Conservation (phyloP, 2,329 filamentous ascomycete genomes). For the Nigrospora sphaerica region DNA sequence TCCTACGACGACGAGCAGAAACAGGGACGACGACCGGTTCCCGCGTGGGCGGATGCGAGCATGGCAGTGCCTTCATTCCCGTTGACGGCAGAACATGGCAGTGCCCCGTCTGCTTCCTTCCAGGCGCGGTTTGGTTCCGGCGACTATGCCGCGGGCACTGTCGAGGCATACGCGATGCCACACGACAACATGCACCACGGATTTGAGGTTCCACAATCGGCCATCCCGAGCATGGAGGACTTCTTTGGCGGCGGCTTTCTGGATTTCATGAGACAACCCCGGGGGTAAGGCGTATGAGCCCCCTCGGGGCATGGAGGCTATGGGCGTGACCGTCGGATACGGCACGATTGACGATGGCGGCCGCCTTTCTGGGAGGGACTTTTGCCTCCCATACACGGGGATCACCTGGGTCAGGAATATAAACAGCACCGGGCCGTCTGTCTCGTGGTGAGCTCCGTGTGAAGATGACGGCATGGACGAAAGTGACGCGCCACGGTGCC, state of each 20-base stretch:
- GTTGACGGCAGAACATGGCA: not conserved
- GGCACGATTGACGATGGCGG: too few species aligned
- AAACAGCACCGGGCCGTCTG: too few species aligned
- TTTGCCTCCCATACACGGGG: too few species aligned
- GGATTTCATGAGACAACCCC: constrained; percentile 17
- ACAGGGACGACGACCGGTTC: not conserved
- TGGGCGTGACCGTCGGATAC: not conserved
- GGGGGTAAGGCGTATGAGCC: not conserved
- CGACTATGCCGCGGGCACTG: constrained; percentile 1
- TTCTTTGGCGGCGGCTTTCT: constrained; percentile 24
- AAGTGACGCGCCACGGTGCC: too few species aligned
- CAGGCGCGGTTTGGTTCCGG: constrained; percentile 1
- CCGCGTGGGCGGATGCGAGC: constrained; percentile 1
- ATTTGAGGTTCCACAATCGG: constrained; percentile 12
- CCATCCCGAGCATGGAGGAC: constrained; percentile 24
- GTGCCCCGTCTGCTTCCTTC: constrained; percentile 3
- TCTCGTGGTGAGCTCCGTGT: too few species aligned
- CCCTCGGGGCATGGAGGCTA: not conserved
- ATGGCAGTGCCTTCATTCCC: constrained; percentile 1
- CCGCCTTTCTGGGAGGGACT: too few species aligned
- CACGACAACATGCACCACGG: constrained; percentile 1
- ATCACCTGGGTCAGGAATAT: too few species aligned
- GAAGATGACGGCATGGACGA: too few species aligned
- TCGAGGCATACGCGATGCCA: constrained; percentile 3
- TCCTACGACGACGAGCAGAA: not conserved